phyloP scores from a whole-genome alignment of 768 basidiomycete genomes.

The Boletus huronensis region DNA sequence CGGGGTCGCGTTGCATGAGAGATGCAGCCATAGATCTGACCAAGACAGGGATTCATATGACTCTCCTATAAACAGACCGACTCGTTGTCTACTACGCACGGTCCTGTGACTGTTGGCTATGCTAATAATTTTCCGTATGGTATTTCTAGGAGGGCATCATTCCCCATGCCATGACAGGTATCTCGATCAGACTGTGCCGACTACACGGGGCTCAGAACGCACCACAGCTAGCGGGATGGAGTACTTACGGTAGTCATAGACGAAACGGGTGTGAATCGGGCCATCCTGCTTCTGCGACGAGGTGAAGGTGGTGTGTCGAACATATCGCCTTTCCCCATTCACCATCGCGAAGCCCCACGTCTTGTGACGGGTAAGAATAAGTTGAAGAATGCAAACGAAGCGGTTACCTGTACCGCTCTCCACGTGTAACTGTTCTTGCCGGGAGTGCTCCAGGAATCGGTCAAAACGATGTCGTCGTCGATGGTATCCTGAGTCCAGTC shows the following conservation, averaged over 20 bases:
- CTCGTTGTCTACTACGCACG: background rate
- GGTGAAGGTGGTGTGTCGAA: conserved; percentile 59
- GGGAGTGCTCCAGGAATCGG: conserved; percentile 55
- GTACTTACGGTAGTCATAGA: conserved; percentile 67
- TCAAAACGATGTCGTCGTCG: conserved; percentile 34
- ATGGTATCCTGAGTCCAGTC: conserved; percentile 44
- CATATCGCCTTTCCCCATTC: conserved; percentile 57
- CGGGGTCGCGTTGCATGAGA: conserved; percentile 13
- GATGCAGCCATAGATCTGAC: background rate
- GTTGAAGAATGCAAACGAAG: conserved; percentile 5
- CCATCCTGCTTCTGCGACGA: conserved; percentile 52
- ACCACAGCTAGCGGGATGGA: background rate
- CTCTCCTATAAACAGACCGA: conserved; percentile 4
- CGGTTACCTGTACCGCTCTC: conserved; percentile 57
- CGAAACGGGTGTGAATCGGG: conserved; percentile 48
- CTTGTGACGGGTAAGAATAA: conserved; percentile 20
- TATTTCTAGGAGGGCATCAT: background rate
- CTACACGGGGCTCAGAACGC: conserved; percentile 20
- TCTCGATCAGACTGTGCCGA: conserved; percentile 14
- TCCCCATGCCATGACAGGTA: background rate
- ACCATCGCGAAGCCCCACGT: conserved; percentile 64
- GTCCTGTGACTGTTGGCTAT: background rate
- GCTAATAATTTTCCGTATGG: background rate
- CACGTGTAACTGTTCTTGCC: conserved; percentile 56
- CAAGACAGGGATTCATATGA: background rate